These are phyloP conservation scores for Vaccinium darrowii DNA, from an alignment of 148 eudicot species.

Conservation along the genomic window DNA sequence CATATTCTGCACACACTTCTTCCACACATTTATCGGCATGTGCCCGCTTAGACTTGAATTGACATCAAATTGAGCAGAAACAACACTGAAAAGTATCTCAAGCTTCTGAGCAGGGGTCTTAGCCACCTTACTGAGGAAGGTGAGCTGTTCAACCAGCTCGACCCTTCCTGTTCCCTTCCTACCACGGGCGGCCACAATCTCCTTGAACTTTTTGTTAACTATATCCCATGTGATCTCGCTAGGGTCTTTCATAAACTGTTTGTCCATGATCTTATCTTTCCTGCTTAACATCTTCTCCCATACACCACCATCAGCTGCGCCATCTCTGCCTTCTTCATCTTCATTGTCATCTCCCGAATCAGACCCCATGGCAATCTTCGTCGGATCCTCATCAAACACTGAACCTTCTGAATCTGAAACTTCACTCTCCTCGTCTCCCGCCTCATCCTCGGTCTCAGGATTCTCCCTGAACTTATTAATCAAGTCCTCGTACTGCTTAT, in stretches of 20 bases:
- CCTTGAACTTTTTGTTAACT: constrained; percentile 85
- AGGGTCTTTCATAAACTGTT: constrained; percentile 27
- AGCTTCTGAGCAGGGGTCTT: constrained; percentile 96
- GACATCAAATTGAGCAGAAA: constrained; percentile 90
- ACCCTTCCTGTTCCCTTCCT: constrained; percentile 82
- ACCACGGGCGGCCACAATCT: constrained; percentile 79
- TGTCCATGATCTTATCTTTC: constrained; percentile 64
- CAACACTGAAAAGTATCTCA: constrained; percentile 78
- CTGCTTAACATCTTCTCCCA: constrained; percentile 61
- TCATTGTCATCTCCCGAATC: constrained; percentile 42
- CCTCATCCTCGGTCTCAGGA: constrained; percentile 65
- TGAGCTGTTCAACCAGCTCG: constrained; percentile 90
- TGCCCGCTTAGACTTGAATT: constrained; percentile 74
- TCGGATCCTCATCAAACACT: constrained; percentile 38
- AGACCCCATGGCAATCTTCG: constrained; percentile 26
- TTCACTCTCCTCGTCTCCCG: constrained; percentile 24
- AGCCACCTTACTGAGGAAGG: constrained; percentile 83
- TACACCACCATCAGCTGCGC: constrained; percentile 30
- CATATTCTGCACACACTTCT: constrained; percentile 83
- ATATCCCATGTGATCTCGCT: constrained; percentile 55
- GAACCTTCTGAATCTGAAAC: constrained; percentile 37
- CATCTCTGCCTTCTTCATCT: constrained; percentile 26
- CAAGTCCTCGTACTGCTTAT: constrained; percentile 72
- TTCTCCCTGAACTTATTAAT: constrained; percentile 69
- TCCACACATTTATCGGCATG: constrained; percentile 85